Conservation (phyloP, 2,329 filamentous ascomycete species). For the Madurella mycetomatis region DNA sequence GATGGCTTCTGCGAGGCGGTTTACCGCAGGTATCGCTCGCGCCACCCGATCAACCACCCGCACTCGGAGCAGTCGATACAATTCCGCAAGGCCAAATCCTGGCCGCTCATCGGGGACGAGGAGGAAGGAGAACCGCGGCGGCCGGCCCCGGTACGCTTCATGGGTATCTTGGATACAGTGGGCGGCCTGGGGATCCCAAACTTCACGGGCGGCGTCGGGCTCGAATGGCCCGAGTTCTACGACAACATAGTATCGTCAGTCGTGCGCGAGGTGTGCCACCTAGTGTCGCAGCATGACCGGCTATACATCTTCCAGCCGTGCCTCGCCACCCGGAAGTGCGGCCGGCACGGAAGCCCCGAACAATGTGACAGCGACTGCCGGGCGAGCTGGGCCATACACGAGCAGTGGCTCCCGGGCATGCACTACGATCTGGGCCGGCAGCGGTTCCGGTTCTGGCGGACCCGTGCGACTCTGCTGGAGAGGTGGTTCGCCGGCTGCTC, state of each 20-base stretch:
- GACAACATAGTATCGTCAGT: conserved; percentile 26
- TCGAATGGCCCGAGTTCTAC: conserved; percentile 26
- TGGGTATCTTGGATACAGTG: neutral
- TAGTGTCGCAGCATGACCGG: conserved; percentile 18
- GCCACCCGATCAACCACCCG: neutral
- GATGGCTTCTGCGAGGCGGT: neutral
- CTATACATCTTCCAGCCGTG: conserved; percentile 2
- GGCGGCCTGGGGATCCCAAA: neutral
- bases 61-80: neutral
- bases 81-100: neutral
- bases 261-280: conserved; percentile 26
- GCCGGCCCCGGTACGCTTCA: neutral
- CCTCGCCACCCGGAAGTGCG: neutral
- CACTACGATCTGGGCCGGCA: neutral
- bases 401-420: neutral
- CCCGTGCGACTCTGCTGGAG: neutral
- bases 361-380: neutral
- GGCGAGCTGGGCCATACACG: neutral
- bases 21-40: neutral
- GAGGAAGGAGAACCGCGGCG: too few species aligned
- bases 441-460: neutral
- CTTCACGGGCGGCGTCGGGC: conserved; percentile 20
- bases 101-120: too few species aligned
- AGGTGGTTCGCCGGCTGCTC: neutral
- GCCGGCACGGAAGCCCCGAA: too few species aligned